Evolutionary conservation across 179 eudicot genomes (phyloP), one percentile per base, ranked within the genome.

Genomic region (Pouteria campechiana): DNA sequence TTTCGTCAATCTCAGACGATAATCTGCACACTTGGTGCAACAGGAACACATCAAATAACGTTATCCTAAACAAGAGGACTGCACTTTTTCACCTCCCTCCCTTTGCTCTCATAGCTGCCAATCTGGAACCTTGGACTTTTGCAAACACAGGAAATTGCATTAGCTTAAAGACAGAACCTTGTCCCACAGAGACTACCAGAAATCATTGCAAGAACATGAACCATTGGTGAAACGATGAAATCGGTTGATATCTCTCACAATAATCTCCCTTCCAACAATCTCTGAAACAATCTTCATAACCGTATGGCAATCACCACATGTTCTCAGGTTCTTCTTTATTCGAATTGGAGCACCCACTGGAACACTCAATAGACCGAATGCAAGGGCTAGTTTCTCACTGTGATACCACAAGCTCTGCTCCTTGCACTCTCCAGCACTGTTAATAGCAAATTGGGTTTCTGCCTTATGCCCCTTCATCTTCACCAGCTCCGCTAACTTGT

Each of bases 321-420:
- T 72, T 49, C 70, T 62, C 34, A 58, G 50, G 60, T 67, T 70
- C 69, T 66, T 66, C 37, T 63, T 63, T 10, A 58, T 58, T 44
- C 58, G 28, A 32, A 60, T 49, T 1, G 64, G 66, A 41, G 62
- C 51, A 3, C 43, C 57, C 7, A 36, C 10, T 54, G 63, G 63
- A 40, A 68, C 55, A 28, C 40, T 24, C 13, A 55, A 52, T 32
- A 63, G 41, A 29, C 58, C 74, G 44, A 72, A 72, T 13, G 65
- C 61, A 46, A 73, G 61, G 29, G 72, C 66, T 37, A 65, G 50
- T 61, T 58, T 68, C 27, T 68, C 57, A 50, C 74, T 72, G 52
- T 48, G 68, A 57, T 21, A 17, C 65, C 70, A 64, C 36, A 73
- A 53, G 20, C 58, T 60, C 43, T 29, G 55, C 49, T 58, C 67